Evolutionary conservation across 2,329 filamentous ascomycete genomes (phyloP), one percentile per base, ranked within the genome.

Genomic region (Neodidymelliopsis sp.): DNA sequence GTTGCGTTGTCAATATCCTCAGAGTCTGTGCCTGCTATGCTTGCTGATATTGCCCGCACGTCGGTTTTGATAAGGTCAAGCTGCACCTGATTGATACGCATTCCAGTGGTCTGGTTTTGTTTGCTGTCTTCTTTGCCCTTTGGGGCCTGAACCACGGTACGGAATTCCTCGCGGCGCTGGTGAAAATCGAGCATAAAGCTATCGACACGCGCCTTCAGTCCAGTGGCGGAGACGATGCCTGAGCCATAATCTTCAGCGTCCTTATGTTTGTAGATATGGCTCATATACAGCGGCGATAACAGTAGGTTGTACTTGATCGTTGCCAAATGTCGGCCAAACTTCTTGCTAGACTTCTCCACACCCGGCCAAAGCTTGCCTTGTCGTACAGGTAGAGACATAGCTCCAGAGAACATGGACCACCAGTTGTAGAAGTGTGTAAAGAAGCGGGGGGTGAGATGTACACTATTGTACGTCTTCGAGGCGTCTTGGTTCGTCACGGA

Each of bases 351-450:
- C 78, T 96, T 97, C 62, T 97, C 94, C 18, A 91, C 83, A 0
- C 91, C 91, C 5, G 92, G 93, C 86, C 92, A 99, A 3, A 99
- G 81, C 35, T 84, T 82, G 12, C 94, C 94, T 76, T 99, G 95
- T 1, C 94, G 90, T 48, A 99, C 88, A 9, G 94, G 95, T 20
- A 99, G 80, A 9, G 93, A 95, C 86, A 97, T 91, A 7, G 93
- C 89, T 1, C 93, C 92, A 7, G 91, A 91, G 73, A 99, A 99
- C 60, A 97, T 85, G 1, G 89, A 93, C 91, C 92, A 97, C 94
- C 94, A 99, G 48, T 87, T 86, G 76, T 92, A 97, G 79, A 99
- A 99, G 70, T 99, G 94, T 0, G 93, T 97, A 71, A 99, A 99
- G 78, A 99, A 96, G 7, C 92, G 87, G 5, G 94, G 94, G 1